Percentiles rank a stretch among this genome's conserved stretches.
phyloP scores from a whole-genome alignment of 116 monocot species.

The Cymodocea nodosa region DNA sequence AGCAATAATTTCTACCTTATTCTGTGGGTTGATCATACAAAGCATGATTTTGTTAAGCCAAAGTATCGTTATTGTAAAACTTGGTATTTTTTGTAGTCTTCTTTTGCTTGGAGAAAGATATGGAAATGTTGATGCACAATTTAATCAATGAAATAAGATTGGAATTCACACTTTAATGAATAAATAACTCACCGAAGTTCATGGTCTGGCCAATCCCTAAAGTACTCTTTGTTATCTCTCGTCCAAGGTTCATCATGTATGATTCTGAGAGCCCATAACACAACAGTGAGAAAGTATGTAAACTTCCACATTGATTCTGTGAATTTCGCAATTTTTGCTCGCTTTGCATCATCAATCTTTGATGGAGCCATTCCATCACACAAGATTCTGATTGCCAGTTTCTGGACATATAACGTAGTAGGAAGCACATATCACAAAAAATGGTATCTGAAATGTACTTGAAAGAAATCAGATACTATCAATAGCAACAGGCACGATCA shows the following conservation, averaged over 20 bases:
- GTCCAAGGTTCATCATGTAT: conserved; percentile 63
- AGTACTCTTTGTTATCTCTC: conserved; percentile 51
- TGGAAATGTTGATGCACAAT: no score
- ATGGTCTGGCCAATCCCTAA: conserved; percentile 83
- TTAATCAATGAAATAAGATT: no score
- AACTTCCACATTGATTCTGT: conserved; percentile 93
- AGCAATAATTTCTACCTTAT: no score
- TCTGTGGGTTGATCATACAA: no score
- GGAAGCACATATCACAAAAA: background rate
- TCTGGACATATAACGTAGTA: conserved; percentile 19
- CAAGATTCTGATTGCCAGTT: conserved; percentile 33
- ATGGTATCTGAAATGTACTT: background rate
- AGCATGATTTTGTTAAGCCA: no score
- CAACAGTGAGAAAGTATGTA: conserved; percentile 53
- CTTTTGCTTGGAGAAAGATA: no score
- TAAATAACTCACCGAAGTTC: conserved; percentile 43
- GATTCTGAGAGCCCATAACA: conserved; percentile 57
- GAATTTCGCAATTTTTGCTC: conserved; percentile 57
- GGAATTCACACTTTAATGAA: background rate
- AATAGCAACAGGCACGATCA: no score
- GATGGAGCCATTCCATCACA: conserved; percentile 12
- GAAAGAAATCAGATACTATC: no score
- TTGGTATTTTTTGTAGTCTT: no score
- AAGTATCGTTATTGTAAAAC: no score
- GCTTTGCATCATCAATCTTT: conserved; percentile 31